Evolutionary conservation across 768 basidiomycete genomes (phyloP), one percentile per base, ranked within the genome.

Genomic region (Mycena olivaceomarginata): DNA sequence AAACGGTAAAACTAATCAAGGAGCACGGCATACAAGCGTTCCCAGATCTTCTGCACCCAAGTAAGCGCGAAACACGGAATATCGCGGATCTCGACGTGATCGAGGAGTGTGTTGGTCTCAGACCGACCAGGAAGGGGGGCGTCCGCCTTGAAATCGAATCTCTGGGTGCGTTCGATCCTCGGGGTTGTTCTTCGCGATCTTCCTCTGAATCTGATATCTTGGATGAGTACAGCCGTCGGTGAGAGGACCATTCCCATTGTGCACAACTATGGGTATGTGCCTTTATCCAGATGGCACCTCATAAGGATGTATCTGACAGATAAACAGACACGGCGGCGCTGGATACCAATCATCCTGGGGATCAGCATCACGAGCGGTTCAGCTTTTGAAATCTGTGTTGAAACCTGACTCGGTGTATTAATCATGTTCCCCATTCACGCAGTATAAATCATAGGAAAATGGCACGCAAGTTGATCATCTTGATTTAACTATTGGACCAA

Each of bases 31-130:
- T 78, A 5, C 20, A 45, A 13, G 72, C 63, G 13, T 76, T 63
- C 37, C 78, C 75, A 4, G 75, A 76, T 66, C 43, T 79, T 3
- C 31, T 79, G 31, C 78, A 70, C 16, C 39, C 66, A 4, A 22
- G 39, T 13, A 79, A 76, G 45, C 77, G 77, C 9, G 70, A 68
- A n/a, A 18, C 3, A 2, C 37, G 63, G 4, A 53, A 70, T 18
- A 69, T 79, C 31, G n/a, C 67, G 5, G 78, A 79, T 39, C 70
- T 79, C 20, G 72, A 76, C 25, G 78, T 79, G 5, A 25, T 79
- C 15, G 71, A 67, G 40, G 78, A 76, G 51, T 79, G 78, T 46
- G 77, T 75, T 11, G 77, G 77, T 4, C 68, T 77, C 7, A 67
- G 77, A 18, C 67, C 77, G 0, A 69, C 72, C 10, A 63, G 77